Evolutionary conservation across 495 filamentous ascomycete genomes (phyloP).

Genomic region (Aspergillus asperescens): DNA sequence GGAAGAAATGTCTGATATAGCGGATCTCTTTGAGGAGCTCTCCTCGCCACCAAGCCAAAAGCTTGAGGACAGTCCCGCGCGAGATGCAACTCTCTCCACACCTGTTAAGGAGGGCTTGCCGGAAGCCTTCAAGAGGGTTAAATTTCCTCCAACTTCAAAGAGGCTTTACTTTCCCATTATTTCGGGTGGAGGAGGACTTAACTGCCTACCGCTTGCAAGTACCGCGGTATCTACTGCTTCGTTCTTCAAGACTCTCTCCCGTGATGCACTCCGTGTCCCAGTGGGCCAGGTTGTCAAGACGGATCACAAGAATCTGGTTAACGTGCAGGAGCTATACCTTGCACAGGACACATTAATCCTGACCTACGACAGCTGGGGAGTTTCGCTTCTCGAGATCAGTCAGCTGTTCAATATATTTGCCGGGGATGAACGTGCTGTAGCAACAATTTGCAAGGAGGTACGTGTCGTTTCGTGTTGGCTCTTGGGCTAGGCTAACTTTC

Average conservation of each 20-base stretch:
- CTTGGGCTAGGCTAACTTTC: background rate
- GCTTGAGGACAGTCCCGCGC: background rate
- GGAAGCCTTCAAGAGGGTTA: slow-evolving; percentile 2
- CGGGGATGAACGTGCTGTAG: slow-evolving; percentile 3
- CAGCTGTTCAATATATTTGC: slow-evolving; percentile 4
- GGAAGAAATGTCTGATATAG: slow-evolving; percentile 7
- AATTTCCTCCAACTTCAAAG: slow-evolving; percentile 8
- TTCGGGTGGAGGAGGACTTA: slow-evolving; percentile 1
- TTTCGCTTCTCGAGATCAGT: slow-evolving; percentile 8
- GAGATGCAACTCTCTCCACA: background rate
- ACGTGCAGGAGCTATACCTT: slow-evolving; percentile 10
- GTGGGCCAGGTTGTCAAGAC: slow-evolving; percentile 5
- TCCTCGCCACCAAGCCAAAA: background rate
- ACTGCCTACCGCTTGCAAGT: slow-evolving; percentile 6
- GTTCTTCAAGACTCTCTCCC: slow-evolving; percentile 8
- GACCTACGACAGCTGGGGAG: slow-evolving; percentile 9
- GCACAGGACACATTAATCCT: slow-evolving; percentile 1
- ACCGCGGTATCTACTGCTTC: background rate
- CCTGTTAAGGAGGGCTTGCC: slow-evolving; percentile 3
- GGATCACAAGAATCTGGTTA: slow-evolving; percentile 10
- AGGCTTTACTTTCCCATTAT: slow-evolving; percentile 9
- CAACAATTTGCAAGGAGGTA: slow-evolving; percentile 11
- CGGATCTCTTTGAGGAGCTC: slow-evolving; percentile 5
- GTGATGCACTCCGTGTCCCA: slow-evolving; percentile 1
- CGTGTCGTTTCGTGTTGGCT: background rate